Evolutionary conservation across 2,329 filamentous ascomycete species (phyloP).

Genomic region (Pyricularia grisea): DNA sequence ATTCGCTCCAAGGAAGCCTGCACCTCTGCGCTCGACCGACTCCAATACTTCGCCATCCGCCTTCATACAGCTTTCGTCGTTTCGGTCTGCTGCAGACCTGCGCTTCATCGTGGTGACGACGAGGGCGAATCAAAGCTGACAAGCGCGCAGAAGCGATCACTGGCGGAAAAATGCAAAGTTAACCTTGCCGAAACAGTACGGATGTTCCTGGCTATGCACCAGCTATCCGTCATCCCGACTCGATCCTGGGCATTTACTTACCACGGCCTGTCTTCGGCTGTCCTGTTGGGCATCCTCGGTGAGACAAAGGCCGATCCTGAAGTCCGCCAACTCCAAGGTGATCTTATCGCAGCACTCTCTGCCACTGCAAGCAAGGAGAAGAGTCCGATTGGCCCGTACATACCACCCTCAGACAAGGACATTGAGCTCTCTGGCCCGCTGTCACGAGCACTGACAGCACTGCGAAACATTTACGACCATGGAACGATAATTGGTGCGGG

Average conservation of each 20-base stretch:
- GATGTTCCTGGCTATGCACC: conserved; percentile 62
- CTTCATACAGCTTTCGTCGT: conserved; percentile 57
- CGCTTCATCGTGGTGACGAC: conserved; percentile 35
- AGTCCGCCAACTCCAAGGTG: conserved; percentile 53
- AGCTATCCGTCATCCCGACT: conserved; percentile 56
- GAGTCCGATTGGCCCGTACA: conserved; percentile 41
- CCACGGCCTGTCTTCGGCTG: conserved; percentile 55
- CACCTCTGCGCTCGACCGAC: conserved; percentile 51
- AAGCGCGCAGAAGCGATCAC: conserved; percentile 38
- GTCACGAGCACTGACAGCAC: conserved; percentile 48
- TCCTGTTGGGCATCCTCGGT: conserved; percentile 52
- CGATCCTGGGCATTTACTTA: conserved; percentile 61
- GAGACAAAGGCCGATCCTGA: conserved; percentile 56
- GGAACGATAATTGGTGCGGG: conserved; percentile 35
- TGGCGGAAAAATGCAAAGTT: conserved; percentile 50
- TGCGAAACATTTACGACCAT: conserved; percentile 59
- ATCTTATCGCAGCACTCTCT: conserved; percentile 53
- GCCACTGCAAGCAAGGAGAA: conserved; percentile 55
- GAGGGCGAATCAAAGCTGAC: conserved; percentile 37
- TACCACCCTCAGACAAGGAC: conserved; percentile 46
- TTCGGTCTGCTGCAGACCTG: conserved; percentile 55
- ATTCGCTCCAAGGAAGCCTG: conserved; percentile 52
- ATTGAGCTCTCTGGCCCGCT: conserved; percentile 54
- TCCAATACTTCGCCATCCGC: conserved; percentile 56
- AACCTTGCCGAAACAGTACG: conserved; percentile 57